phyloP scores from a whole-genome alignment of 352 stramenopile species.

The Albugo laibachii region DNA sequence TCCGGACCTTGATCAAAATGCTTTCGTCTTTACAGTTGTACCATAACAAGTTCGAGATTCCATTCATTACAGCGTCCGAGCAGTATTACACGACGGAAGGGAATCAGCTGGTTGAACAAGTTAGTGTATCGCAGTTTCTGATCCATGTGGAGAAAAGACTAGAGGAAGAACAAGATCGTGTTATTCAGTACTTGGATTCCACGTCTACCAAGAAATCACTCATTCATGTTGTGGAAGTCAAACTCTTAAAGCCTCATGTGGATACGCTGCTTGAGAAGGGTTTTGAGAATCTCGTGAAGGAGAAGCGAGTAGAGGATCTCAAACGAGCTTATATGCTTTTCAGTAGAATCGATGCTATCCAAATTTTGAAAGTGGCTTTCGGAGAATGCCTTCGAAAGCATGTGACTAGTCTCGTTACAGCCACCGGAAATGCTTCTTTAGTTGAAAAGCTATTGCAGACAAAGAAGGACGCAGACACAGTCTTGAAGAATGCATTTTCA shows the following conservation, averaged over 20 bases:
- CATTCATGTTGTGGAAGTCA: slow-evolving; percentile 47
- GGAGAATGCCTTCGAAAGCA: slow-evolving; percentile 58
- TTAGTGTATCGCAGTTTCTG: slow-evolving; percentile 71
- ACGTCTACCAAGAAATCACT: slow-evolving; percentile 51
- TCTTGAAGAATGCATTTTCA: slow-evolving; percentile 56
- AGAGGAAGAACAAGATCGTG: slow-evolving; percentile 54
- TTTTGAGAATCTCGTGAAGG: slow-evolving; percentile 77
- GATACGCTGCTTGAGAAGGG: slow-evolving; percentile 62
- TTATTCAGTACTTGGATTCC: slow-evolving; percentile 47
- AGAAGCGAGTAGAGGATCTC: slow-evolving; percentile 58
- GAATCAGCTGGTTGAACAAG: slow-evolving; percentile 22
- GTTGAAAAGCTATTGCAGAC: slow-evolving; percentile 80
- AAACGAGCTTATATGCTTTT: slow-evolving; percentile 77
- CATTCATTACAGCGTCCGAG: slow-evolving; percentile 73
- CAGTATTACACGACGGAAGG: slow-evolving; percentile 78
- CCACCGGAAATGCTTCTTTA: slow-evolving; percentile 76
- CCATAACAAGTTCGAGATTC: slow-evolving; percentile 62
- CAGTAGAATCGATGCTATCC: slow-evolving; percentile 42
- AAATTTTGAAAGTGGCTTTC: slow-evolving; percentile 42
- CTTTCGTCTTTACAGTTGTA: slow-evolving; percentile 73
- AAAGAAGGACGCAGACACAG: slow-evolving; percentile 60
- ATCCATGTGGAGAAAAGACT: slow-evolving; percentile 75
- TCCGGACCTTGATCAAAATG: slow-evolving; percentile 74
- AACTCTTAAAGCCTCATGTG: slow-evolving; percentile 74
- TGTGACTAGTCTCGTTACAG: slow-evolving; percentile 50